phyloP scores from a whole-genome alignment of 345 rosid genomes.

The Salix viminalis region DNA sequence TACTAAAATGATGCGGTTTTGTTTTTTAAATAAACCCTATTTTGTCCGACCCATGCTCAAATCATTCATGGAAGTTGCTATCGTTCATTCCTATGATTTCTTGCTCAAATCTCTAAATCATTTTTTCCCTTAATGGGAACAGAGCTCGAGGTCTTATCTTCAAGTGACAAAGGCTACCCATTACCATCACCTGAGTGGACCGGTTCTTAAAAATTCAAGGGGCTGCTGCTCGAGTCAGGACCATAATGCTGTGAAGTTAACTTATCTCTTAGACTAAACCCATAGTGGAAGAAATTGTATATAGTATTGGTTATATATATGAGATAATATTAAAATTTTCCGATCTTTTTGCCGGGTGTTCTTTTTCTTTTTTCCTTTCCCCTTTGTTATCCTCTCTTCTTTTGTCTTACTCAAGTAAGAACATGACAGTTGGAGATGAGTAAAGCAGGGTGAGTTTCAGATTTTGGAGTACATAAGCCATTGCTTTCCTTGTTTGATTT shows the following conservation, averaged over 20 bases:
- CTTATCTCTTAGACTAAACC: background rate
- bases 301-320: no score
- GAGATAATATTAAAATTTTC: background rate
- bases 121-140: conserved; percentile 37
- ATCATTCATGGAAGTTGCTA: background rate
- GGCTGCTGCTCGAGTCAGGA: background rate
- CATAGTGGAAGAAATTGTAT: background rate
- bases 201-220: background rate
- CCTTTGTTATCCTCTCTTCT: conserved; percentile 1
- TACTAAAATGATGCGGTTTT: no score
- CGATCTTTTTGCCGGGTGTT: background rate
- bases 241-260: background rate
- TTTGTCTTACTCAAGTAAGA: conserved; percentile 5
- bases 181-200: background rate
- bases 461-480: background rate
- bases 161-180: background rate
- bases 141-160: conserved; percentile 38
- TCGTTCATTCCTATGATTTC: background rate
- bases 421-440: conserved; percentile 7
- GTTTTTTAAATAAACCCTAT: no score
- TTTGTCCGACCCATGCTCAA: background rate
- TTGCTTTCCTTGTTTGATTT: background rate
- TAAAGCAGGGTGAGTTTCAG: background rate
- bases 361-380: background rate
- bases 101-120: background rate